Base-by-base conservation (phyloP, 2,329 filamentous ascomycete species). In the Chaetothyriales sp. region DNA sequence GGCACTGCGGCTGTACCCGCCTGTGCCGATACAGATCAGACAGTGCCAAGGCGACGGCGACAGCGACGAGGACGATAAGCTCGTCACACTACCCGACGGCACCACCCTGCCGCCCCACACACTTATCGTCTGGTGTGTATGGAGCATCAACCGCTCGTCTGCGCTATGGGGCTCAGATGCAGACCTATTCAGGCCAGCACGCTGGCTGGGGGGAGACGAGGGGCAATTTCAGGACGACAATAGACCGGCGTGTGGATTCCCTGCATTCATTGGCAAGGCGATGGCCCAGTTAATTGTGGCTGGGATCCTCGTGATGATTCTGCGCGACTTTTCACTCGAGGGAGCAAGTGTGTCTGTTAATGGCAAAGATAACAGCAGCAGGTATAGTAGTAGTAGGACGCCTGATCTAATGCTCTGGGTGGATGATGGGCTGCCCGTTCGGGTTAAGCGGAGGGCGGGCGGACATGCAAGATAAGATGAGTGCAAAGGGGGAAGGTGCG, bases 21-120 rank as follows among this genome's bases (percentile, higher is more conserved):
- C 79, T 2, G 75, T 83, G 25, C 80, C 80, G 1, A 78, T 83
- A 53, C 80, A 83, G 60, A 75, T 83, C 56, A 80, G 79, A 61
- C 77, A 83, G 63, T 39, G 32, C 32, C 10, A 15, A 10, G 32
- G 32, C 28, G 12, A 10, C 8, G 28, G 10, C 8, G 12, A 10
- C 8, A 8, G 10, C 8, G 28, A 10, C 28, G 28, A 36, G 3
- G 32, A 15, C 32, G 73, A 72, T 53, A 61, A 68, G 49, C 62
- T 70, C 18, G 73, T 73, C 2, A 74, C 71, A 0, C 68, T 83
- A 1, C 55, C 61, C 0, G 63, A 61, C 44, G 65, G 64, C 5
- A 60, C 59, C 7, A 73, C 69, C 46, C 68, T 83, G 3, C 77
- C 78, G 0, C 61, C 65, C 25, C 62, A 67, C 10, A 70, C 78